Base-by-base conservation (phyloP, 208 protist species). In the Crithidia bombi region DNA sequence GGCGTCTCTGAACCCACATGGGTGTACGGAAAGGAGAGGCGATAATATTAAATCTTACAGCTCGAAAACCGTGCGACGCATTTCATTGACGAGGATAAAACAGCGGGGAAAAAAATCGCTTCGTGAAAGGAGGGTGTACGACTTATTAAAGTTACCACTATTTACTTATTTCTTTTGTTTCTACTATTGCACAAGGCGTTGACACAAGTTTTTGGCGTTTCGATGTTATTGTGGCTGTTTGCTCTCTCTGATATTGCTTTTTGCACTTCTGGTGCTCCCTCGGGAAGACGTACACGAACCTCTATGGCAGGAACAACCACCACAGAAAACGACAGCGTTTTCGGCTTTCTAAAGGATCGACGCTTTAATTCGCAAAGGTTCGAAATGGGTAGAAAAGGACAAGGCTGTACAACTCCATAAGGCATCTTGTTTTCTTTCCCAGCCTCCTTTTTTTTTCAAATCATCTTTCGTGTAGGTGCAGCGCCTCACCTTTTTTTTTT, bases 91-190 rank as follows among this genome's bases (percentile, higher is more conserved):
- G 11, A 5, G 5, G 43, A 47, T n/a, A 3, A 47, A 19, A n/a
- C 5, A 21, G 6, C 21, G 9, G 3, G 43, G 3, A 5, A 19
- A 11, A 14, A 21, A 47, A 19, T 47, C 21, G n/a, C n/a, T n/a
- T n/a, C n/a, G n/a, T n/a, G n/a, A n/a, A n/a, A n/a, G n/a, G 43
- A 6, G 43, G 17, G 43, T 47, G 21, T 6, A 47, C 5, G 43
- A 47, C 43, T 47, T 47, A 47, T 47, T 5, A n/a, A 47, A 5
- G 21, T 47, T 21, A 47, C 43, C 21, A 21, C 5, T 57, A n/a
- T 57, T 17, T 26, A 41, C 33, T n/a, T 15, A 41, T 67, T 56
- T 47, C 33, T 32, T 36, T 61, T 54, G 17, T 54, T 65, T 54
- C 38, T 52, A 14, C n/a, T n/a, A n/a, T n/a, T n/a, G n/a, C n/a